Evolutionary conservation across 202 grass and related monocot species (phyloP).

Genomic region (Dendrocalamus latiflorus): DNA sequence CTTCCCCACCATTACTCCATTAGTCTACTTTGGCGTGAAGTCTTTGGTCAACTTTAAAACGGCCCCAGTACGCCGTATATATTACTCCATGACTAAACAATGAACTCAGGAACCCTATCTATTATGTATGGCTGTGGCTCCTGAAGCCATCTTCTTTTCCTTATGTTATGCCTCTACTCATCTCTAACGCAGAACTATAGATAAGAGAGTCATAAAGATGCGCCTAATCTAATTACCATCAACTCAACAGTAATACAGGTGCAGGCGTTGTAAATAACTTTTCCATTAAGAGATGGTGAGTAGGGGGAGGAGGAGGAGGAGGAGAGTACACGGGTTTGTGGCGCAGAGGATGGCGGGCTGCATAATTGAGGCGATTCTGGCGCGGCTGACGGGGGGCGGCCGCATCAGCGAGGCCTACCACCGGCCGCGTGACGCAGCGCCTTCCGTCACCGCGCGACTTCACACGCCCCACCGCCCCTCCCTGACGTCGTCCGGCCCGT

Average conservation of each 20-base stretch:
- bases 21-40: neutral
- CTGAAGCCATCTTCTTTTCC: neutral
- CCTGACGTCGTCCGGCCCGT: neutral
- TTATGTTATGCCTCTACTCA: no score
- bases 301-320: no score
- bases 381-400: constrained; percentile 12
- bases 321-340: neutral
- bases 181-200: neutral
- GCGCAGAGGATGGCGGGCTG: neutral
- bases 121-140: neutral
- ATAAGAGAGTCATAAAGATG: neutral
- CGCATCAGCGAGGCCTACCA: constrained; percentile 50
- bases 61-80: neutral
- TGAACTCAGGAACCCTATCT: neutral
- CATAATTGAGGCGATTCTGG: neutral
- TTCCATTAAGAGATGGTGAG: no score
- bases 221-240: neutral
- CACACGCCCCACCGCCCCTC: constrained; percentile 10
- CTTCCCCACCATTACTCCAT: neutral
- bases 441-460: constrained; percentile 62
- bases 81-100: neutral
- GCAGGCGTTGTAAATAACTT: neutral
- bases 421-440: constrained; percentile 31
- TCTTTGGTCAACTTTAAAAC: neutral
- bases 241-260: neutral